These are phyloP conservation scores for Candida verbasci DNA, from an alignment of 805 yeast genomes.

Conservation along the genomic window DNA sequence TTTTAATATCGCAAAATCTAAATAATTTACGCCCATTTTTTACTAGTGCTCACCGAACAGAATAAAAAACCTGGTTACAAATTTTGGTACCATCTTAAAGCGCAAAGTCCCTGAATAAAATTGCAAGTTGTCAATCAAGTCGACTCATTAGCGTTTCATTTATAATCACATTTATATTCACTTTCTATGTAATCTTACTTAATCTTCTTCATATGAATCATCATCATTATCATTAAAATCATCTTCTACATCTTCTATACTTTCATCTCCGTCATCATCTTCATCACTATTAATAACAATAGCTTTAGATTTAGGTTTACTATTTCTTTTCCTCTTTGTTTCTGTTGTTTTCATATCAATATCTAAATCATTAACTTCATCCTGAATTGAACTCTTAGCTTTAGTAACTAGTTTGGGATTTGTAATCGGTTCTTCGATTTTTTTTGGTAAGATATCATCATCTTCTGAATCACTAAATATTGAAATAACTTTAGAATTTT, in stretches of 20 bases:
- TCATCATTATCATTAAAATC: slow-evolving; percentile 11
- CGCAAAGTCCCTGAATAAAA: too few species aligned
- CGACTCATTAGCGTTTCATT: too few species aligned
- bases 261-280: slow-evolving; percentile 14
- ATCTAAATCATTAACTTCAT: slow-evolving; percentile 22
- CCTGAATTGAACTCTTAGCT: slow-evolving; percentile 11
- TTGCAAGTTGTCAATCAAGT: too few species aligned
- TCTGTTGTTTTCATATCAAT: slow-evolving; percentile 2
- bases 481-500: slow-evolving; percentile 5
- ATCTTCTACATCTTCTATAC: slow-evolving; percentile 14
- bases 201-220: slow-evolving; percentile 8
- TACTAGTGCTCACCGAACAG: too few species aligned
- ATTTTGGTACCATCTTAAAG: too few species aligned
- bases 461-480: slow-evolving; percentile 32
- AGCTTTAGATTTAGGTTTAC: slow-evolving; percentile 7
- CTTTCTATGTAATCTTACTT: too few species aligned
- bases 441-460: slow-evolving; percentile 20
- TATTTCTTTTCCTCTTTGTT: slow-evolving; percentile 8
- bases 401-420: slow-evolving; percentile 1
- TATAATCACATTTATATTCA: too few species aligned
- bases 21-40: too few species aligned
- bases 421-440: neutral
- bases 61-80: too few species aligned
- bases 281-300: slow-evolving; percentile 15
- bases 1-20: too few species aligned